Evolutionary conservation across 164 flowering plant genomes (phyloP), one percentile per base, ranked within the genome.

Genomic region (Magnolia changhungtana): DNA sequence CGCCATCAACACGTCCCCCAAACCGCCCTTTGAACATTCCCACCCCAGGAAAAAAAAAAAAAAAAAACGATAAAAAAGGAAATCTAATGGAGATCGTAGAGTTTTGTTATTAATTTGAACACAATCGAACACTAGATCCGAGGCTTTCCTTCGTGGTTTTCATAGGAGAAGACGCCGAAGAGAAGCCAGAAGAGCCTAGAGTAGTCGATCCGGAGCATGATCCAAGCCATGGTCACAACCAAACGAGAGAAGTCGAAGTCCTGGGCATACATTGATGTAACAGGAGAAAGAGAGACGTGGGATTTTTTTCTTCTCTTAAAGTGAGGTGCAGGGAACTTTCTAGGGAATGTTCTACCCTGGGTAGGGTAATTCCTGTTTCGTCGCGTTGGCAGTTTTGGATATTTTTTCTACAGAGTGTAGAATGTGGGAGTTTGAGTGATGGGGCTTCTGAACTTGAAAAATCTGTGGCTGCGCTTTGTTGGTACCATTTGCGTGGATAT

Each of bases 61-160:
- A 8, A 29, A 21, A 65, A 23, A 66, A 19, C 8, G 45, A 72
- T 0, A 0, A 55, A 50, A 63, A 9, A 21, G 52, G 49, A 51
- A 19, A 2, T 37, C 37, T 13, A 10, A 52, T 4, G 4, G 10
- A 19, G 27, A 2, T 55, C 18, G 61, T 10, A 11, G 61, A 55
- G 61, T 55, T 11, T 49, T 72, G 8, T 23, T 27, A 69, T 18
- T 5, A 68, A 16, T 27, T 11, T 68, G 71, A n/a, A 58, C 45
- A 11, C 18, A 55, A 55, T 55, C 61, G 18, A 11, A 55, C 11
- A n/a, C 69, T 74, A 74, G 52, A 91, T 92, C 89, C 92, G 91
- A 72, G 95, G 96, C 84, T 91, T 91, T 75, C 98, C 95, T 78
- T 92, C 95, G 52, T 89, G 92, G 75, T 92, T 87, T 72, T 94